These are phyloP conservation scores for Marasmius sp. DNA, from an alignment of 1,284 basidiomycete species.

Conservation along the genomic window DNA sequence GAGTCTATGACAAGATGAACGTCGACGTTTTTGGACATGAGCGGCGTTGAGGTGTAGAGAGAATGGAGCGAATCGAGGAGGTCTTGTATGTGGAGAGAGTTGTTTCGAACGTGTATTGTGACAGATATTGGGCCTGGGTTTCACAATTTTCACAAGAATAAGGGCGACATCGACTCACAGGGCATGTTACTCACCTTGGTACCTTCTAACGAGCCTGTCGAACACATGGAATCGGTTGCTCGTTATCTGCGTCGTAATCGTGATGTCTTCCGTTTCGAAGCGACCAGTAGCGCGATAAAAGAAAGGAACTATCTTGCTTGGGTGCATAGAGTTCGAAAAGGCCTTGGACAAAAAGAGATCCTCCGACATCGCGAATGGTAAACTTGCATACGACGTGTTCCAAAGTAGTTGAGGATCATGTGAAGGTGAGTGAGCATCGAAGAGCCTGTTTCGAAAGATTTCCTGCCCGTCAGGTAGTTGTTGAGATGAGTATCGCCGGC, in stretches of 20 bases:
- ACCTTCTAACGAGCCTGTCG: constrained; percentile 64
- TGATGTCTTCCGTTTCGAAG: constrained; percentile 66
- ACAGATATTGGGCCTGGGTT: constrained; percentile 76
- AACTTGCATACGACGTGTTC: constrained; percentile 11
- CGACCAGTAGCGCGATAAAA: constrained; percentile 64
- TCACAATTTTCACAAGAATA: not conserved
- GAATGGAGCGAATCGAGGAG: constrained; percentile 61
- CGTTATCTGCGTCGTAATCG: constrained; percentile 82
- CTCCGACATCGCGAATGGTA: constrained; percentile 36
- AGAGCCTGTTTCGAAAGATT: not conserved
- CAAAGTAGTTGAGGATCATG: constrained; percentile 3
- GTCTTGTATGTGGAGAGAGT: constrained; percentile 36
- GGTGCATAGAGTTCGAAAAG: constrained; percentile 65
- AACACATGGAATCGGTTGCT: constrained; percentile 76
- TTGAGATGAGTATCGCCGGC: not conserved
- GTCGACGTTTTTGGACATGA: constrained; percentile 73
- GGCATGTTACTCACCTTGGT: constrained; percentile 52
- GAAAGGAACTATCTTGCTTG: constrained; percentile 75
- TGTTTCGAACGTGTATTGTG: constrained; percentile 67
- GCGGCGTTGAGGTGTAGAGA: constrained; percentile 63
- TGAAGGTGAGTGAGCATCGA: not conserved
- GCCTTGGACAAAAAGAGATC: constrained; percentile 62
- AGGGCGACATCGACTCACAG: not conserved
- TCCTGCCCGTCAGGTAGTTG: constrained; percentile 11
- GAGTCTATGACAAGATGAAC: constrained; percentile 85